Evolutionary conservation across 768 basidiomycete species (phyloP), one percentile per base, ranked within the genome.

Genomic region (Cystofilobasidium capitatum): DNA sequence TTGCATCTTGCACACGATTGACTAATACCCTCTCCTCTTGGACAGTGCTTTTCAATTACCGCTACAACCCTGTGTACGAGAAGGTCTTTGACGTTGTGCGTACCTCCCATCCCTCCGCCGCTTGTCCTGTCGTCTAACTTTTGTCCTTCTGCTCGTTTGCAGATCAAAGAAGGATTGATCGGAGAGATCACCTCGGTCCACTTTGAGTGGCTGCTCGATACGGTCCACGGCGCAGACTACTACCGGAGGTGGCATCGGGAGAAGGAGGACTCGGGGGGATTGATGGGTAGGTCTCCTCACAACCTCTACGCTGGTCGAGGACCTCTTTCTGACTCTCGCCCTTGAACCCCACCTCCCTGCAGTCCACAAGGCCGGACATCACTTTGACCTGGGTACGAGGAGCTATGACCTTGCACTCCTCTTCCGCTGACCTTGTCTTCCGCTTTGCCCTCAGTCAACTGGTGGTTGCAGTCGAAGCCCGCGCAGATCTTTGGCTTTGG

Each of bases 201-300:
- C 71, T 82, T 82, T 69, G 81, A 82, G 71, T 82, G 82, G 81
- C 73, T 82, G 26, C 77, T 83, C 26, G 81, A 82, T 71, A 81
- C 81, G 10, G 81, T 42, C 22, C 40, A 42, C 42, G 39, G 54
- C 13, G 39, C 33, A 14, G 51, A 42, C 31, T 57, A 57, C 72
- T 82, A 81, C 75, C 74, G 80, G n/a, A 77, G 82, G 42, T 83
- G 81, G 81, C 81, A 81, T 70, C 74, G 79, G 13, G 78, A 80
- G 72, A 81, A 81, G 71, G 70, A 70, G 12, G 79, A 80, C 71
- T 79, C 79, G 6, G 81, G 80, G 2, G 80, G 80, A 0, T 75
- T 81, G 36, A 80, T 81, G 79, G 77, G 80, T 42, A 16, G 24
- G 44, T 20, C 24, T n/a, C 8, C 44, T 45, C 17, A n/a, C n/a